A percentile compares a stretch with the other conserved stretches of the same genome.
Conservation (phyloP, 805 yeast genomes). For the Priceomyces carsonii region DNA sequence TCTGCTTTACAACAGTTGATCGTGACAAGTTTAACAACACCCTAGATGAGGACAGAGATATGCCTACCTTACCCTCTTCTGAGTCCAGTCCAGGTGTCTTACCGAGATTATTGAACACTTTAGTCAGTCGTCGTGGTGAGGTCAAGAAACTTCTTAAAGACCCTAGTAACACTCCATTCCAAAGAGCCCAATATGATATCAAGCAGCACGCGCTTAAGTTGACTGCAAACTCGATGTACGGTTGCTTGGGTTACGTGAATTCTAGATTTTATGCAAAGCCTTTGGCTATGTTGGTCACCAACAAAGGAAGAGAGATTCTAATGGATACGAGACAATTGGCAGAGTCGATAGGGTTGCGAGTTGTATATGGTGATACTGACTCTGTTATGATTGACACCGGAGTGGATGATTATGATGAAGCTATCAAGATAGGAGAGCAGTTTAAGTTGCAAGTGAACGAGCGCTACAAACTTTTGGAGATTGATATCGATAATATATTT, state of each 20-base stretch:
- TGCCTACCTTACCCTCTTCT: conserved; percentile 68
- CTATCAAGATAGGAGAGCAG: conserved; percentile 77
- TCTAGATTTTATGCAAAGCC: conserved; percentile 96
- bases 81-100: conserved; percentile 73
- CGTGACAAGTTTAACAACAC: conserved; percentile 49
- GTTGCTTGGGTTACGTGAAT: conserved; percentile 90
- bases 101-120: conserved; percentile 77
- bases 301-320: conserved; percentile 92
- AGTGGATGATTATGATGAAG: conserved; percentile 64
- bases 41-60: conserved; percentile 53
- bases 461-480: conserved; percentile 81
- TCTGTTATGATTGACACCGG: conserved; percentile 98
- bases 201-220: conserved; percentile 94
- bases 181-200: conserved; percentile 85
- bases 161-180: conserved; percentile 60
- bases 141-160: conserved; percentile 84
- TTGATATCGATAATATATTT: conserved; percentile 93
- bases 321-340: conserved; percentile 93
- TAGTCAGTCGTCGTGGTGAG: conserved; percentile 89
- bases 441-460: conserved; percentile 87
- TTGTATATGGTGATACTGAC: conserved; percentile 97
- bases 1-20: conserved; percentile 94
- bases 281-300: conserved; percentile 91
- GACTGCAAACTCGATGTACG: conserved; percentile 99
- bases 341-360: conserved; percentile 77